phyloP scores from a whole-genome alignment of 148 eudicot genomes.

The Dysphania ambrosioides region DNA sequence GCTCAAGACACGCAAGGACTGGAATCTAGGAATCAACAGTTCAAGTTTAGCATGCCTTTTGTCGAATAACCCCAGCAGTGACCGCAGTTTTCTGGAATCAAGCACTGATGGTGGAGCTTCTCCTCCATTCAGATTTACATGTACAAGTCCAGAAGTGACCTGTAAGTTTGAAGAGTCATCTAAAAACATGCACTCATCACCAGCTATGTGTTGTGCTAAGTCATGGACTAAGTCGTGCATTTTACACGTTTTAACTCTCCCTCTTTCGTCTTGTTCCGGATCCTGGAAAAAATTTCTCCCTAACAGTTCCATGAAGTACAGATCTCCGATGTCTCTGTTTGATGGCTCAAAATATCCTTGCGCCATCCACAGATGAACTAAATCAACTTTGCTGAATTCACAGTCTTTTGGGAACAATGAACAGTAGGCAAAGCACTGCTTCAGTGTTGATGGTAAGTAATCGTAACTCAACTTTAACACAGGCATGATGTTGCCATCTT shows the following conservation, averaged over 20 bases:
- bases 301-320: not conserved
- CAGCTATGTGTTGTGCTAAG: slow-evolving; percentile 8
- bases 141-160: not conserved
- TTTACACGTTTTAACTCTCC: not conserved
- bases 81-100: not conserved
- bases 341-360: slow-evolving; percentile 4
- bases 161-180: not conserved
- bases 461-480: not conserved
- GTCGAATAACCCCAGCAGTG: not conserved
- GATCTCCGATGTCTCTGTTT: not conserved
- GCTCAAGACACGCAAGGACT: not conserved
- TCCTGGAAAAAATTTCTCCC: not conserved
- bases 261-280: not conserved
- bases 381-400: not conserved
- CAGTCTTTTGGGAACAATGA: slow-evolving; percentile 9
- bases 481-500: not conserved
- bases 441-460: not conserved
- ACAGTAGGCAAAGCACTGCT: slow-evolving; percentile 15
- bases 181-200: not conserved
- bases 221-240: slow-evolving; percentile 21
- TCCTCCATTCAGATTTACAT: not conserved
- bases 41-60: not conserved
- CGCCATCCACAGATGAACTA: slow-evolving; percentile 16
- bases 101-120: not conserved
- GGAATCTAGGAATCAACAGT: not conserved